phyloP scores from a whole-genome alignment of 2,329 filamentous ascomycete species.

The Pseudogymnoascus sp. region DNA sequence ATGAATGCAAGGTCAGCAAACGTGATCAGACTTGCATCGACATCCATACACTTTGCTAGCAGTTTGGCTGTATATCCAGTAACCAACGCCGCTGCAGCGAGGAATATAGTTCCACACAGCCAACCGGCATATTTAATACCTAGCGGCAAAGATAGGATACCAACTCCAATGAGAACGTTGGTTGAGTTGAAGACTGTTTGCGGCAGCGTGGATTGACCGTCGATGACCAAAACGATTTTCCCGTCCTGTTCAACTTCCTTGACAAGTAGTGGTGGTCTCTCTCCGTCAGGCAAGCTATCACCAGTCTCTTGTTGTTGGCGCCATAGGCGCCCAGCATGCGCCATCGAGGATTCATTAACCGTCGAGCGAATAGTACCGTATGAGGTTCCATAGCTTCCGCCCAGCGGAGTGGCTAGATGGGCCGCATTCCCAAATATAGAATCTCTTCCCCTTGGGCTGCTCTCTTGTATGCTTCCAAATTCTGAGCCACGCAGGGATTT shows the following conservation, averaged over 20 bases:
- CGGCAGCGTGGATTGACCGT: conserved; percentile 89
- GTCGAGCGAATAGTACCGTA: conserved; percentile 44
- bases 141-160: conserved; percentile 79
- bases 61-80: conserved; percentile 83
- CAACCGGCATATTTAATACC: conserved; percentile 83
- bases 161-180: conserved; percentile 77
- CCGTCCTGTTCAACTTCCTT: conserved; percentile 86
- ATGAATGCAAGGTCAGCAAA: conserved; percentile 91
- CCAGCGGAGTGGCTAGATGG: conserved; percentile 57
- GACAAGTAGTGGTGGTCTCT: conserved; percentile 69
- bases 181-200: conserved; percentile 94
- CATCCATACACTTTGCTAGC: conserved; percentile 79
- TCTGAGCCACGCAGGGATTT: conserved; percentile 17
- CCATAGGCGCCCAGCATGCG: conserved; percentile 44
- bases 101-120: conserved; percentile 69
- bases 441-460: conserved; percentile 30
- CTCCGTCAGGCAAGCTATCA: conserved; percentile 44
- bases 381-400: conserved; percentile 60
- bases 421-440: conserved; percentile 52
- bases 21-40: conserved; percentile 77
- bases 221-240: conserved; percentile 72
- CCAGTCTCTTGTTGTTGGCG: conserved; percentile 38
- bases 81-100: conserved; percentile 63
- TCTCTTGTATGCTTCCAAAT: conserved; percentile 26
- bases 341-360: conserved; percentile 37